Evolutionary conservation across 1,284 basidiomycete species (phyloP).

Genomic region (Heterobasidion irregulare): DNA sequence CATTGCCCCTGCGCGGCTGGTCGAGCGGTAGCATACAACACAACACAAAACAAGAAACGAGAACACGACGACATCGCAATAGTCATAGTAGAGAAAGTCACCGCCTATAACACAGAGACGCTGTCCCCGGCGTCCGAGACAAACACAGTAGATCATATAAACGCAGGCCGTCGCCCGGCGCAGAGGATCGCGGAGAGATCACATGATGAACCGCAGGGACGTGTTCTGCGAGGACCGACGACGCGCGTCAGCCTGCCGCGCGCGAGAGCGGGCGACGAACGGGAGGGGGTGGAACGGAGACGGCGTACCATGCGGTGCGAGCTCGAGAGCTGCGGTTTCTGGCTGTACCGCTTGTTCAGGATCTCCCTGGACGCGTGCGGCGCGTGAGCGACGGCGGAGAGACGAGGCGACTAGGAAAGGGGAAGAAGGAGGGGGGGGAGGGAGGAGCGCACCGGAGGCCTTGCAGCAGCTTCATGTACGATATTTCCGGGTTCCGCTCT

Average conservation of each 20-base stretch:
- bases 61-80: no score
- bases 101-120: no score
- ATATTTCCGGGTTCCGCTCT: constrained; percentile 59
- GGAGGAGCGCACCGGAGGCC: constrained; percentile 42
- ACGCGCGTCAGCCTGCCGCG: neutral
- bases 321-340: constrained; percentile 74
- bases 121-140: no score
- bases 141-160: no score
- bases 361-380: constrained; percentile 28
- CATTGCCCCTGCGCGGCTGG: no score
- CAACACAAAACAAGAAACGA: no score
- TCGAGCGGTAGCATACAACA: no score
- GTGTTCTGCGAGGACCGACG: neutral
- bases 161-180: no score
- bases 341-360: constrained; percentile 57
- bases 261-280: neutral
- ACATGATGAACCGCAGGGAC: neutral
- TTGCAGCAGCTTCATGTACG: constrained; percentile 66
- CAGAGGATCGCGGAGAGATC: neutral
- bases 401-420: no score
- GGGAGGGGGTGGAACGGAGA: neutral
- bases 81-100: no score
- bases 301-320: constrained; percentile 60
- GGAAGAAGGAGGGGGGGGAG: neutral
- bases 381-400: neutral